Conservation (phyloP, 352 stramenopile genomes). For the Salisapilia sapeloensis region DNA sequence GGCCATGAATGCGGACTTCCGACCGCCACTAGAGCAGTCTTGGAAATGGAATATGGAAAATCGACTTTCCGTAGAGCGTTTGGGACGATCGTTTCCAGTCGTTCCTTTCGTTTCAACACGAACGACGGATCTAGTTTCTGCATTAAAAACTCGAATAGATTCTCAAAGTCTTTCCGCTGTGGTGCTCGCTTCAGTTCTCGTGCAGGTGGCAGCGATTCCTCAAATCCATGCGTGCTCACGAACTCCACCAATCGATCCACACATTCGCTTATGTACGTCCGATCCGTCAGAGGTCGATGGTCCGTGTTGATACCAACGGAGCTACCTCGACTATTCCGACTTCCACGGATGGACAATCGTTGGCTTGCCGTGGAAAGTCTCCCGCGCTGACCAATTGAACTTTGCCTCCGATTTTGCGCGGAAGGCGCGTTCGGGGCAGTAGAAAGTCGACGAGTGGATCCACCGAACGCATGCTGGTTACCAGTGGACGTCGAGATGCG, state of each 20-base stretch:
- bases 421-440: too few species aligned
- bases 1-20: conserved; percentile 94
- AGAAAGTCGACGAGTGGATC: too few species aligned
- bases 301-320: too few species aligned
- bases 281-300: conserved; percentile 80
- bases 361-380: too few species aligned
- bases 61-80: conserved; percentile 49
- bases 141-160: conserved; percentile 96
- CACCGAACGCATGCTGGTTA: too few species aligned
- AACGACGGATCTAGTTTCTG: conserved; percentile 87
- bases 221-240: conserved; percentile 82
- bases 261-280: conserved; percentile 82
- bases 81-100: conserved; percentile 59
- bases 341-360: too few species aligned
- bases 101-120: conserved; percentile 36
- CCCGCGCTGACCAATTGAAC: too few species aligned
- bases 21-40: conserved; percentile 88
- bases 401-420: too few species aligned
- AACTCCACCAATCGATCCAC: conserved; percentile 91
- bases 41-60: conserved; percentile 95
- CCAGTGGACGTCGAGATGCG: too few species aligned
- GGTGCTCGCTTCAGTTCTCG: conserved; percentile 86
- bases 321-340: too few species aligned
- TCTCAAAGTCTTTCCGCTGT: conserved; percentile 94
- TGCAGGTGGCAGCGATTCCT: conserved; percentile 79